Conservation (phyloP, 768 basidiomycete genomes). For the Agaricus sinodeliciosus region DNA sequence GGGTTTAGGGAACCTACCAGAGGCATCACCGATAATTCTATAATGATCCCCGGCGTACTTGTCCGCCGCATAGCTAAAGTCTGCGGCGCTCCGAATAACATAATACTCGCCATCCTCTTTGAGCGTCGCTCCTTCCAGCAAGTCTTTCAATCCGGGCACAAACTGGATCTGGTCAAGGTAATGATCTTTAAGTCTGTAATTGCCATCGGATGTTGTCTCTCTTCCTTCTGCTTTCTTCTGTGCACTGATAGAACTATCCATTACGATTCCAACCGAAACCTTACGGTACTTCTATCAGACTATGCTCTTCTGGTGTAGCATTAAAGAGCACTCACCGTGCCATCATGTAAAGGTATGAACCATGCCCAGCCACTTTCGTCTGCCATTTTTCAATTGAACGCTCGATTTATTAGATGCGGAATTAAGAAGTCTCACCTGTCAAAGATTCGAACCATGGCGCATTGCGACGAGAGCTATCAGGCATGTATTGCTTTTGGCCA, state of each 20-base stretch:
- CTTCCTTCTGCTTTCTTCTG: constrained; percentile 20
- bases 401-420: not conserved
- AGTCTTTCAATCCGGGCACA: constrained; percentile 17
- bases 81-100: constrained; percentile 22
- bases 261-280: constrained; percentile 48
- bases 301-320: no score
- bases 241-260: constrained; percentile 29
- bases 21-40: constrained; percentile 28
- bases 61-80: constrained; percentile 29
- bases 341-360: constrained; percentile 48
- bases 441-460: constrained; percentile 31
- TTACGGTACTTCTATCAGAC: not conserved
- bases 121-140: constrained; percentile 21
- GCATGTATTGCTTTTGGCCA: constrained; percentile 20
- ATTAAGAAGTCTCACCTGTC: constrained; percentile 14
- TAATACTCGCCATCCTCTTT: constrained; percentile 14
- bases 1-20: constrained; percentile 14
- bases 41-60: constrained; percentile 25
- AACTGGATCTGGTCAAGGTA: constrained; percentile 24
- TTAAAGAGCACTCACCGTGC: constrained; percentile 16
- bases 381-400: constrained; percentile 12
- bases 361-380: constrained; percentile 54
- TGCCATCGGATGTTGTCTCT: constrained; percentile 7
- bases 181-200: constrained; percentile 17
- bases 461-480: constrained; percentile 24